A percentile compares a stretch with the other conserved stretches of the same genome.
Conservation (phyloP, 148 eudicot species). For the Tetragonia tetragonoides region DNA sequence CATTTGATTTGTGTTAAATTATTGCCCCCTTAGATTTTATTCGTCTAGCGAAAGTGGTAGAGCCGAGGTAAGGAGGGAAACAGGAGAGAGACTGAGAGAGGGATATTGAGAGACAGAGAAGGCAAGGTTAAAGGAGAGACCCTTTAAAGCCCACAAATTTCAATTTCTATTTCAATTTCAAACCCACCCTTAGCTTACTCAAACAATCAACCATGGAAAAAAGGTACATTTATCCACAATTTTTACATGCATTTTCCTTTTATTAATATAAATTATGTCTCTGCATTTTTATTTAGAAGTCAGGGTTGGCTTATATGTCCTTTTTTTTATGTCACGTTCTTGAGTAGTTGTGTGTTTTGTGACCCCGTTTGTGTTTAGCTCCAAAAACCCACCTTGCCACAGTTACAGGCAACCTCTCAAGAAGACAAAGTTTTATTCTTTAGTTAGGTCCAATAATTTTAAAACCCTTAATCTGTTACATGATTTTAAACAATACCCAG, state of each 20-base stretch:
- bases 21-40: slow-evolving; percentile 6
- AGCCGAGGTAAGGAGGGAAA: neutral
- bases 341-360: neutral
- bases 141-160: neutral
- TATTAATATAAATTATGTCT: neutral
- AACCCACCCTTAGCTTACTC: neutral
- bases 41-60: slow-evolving; percentile 12
- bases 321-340: slow-evolving; percentile 31
- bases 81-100: neutral
- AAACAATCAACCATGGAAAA: slow-evolving; percentile 26
- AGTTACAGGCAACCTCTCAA: neutral
- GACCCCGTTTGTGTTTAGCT: slow-evolving; percentile 15
- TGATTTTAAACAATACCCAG: slow-evolving; percentile 24
- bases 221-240: slow-evolving; percentile 23
- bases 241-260: slow-evolving; percentile 2
- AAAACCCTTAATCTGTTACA: slow-evolving; percentile 14
- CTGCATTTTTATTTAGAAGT: slow-evolving; percentile 14
- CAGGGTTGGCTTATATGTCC: neutral
- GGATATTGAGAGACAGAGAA: neutral
- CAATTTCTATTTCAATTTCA: neutral
- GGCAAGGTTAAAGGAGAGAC: slow-evolving; percentile 2
- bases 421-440: neutral
- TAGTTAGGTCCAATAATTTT: slow-evolving; percentile 5
- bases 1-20: slow-evolving; percentile 7
- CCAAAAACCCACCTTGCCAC: neutral